A percentile compares a stretch with the other conserved stretches of the same genome.
phyloP scores from a whole-genome alignment of 2,329 filamentous ascomycete genomes.

The Aspergillus clavatus region DNA sequence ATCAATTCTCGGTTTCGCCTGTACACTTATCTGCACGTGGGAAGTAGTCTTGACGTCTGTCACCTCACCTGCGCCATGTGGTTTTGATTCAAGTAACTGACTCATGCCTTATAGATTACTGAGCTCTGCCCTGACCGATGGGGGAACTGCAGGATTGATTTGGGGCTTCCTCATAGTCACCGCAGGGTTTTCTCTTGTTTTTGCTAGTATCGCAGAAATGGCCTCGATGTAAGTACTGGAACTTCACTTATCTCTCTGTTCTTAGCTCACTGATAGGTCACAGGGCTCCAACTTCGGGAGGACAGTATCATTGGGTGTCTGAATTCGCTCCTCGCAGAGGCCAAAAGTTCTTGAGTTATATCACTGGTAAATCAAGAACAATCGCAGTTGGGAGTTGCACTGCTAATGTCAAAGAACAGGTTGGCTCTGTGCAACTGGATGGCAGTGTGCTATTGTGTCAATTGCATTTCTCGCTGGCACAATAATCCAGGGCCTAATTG shows the following conservation, averaged over 20 bases:
- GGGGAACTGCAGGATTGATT: conserved; percentile 36
- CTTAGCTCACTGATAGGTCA: too few species aligned
- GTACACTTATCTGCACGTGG: conserved; percentile 42
- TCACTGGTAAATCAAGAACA: conserved; percentile 45
- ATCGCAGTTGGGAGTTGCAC: too few species aligned
- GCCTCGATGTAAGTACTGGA: conserved; percentile 43
- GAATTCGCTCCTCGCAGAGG: conserved; percentile 47
- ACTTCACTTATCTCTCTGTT: too few species aligned
- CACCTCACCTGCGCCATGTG: conserved; percentile 2
- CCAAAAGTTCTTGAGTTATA: conserved; percentile 53
- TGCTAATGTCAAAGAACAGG: conserved; percentile 21
- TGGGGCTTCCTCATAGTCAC: conserved; percentile 34
- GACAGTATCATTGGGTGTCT: conserved; percentile 57
- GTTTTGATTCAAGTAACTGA: conserved; percentile 8
- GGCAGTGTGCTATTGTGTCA: conserved; percentile 48
- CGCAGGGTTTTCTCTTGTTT: conserved; percentile 31
- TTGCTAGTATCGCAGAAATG: conserved; percentile 40
- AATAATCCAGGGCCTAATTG: conserved; percentile 44
- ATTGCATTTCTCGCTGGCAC: conserved; percentile 47
- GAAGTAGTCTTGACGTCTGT: conserved; percentile 40
- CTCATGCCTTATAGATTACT: conserved; percentile 21
- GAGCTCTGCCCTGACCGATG: conserved; percentile 30
- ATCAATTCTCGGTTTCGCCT: conserved; percentile 44
- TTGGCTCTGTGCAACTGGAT: conserved; percentile 48
- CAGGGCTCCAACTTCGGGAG: conserved; percentile 53